phyloP scores from a whole-genome alignment of 108 stramenopile species.

The Cyclostephanos tholiformis region DNA sequence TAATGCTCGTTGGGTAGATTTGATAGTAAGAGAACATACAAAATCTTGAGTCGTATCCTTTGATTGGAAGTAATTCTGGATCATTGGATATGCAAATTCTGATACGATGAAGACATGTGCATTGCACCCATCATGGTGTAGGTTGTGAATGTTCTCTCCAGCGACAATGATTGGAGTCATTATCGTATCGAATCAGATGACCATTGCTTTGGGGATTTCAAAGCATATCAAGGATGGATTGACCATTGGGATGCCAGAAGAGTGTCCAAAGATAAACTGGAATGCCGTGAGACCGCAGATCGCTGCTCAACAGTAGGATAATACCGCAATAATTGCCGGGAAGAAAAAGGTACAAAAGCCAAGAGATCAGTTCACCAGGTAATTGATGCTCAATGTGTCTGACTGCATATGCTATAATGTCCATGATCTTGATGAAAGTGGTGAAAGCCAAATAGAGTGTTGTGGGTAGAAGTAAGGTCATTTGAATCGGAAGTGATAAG shows the following conservation, averaged over 20 bases:
- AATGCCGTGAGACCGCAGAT: neutral
- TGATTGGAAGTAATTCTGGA: neutral
- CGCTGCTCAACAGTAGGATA: neutral
- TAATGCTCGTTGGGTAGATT: neutral
- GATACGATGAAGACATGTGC: neutral
- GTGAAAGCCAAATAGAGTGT: too few relatives aligned
- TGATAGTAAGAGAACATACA: neutral
- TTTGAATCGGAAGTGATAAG: neutral
- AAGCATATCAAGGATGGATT: neutral
- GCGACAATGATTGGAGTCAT: neutral
- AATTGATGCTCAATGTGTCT: too few relatives aligned
- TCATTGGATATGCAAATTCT: neutral
- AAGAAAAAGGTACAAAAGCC: too few relatives aligned
- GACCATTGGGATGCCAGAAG: neutral
- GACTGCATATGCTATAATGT: too few relatives aligned
- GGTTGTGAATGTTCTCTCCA: neutral
- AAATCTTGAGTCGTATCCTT: neutral
- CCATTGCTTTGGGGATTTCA: neutral
- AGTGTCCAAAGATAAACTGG: slow-evolving; percentile 1
- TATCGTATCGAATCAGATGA: neutral
- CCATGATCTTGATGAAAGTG: too few relatives aligned
- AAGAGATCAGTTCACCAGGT: too few relatives aligned
- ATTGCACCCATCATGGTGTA: neutral
- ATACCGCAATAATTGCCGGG: too few relatives aligned
- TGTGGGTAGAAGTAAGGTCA: slow-evolving; percentile 4